Conservation (phyloP, 805 yeast genomes). For the Saccharomycopsis sp. region DNA sequence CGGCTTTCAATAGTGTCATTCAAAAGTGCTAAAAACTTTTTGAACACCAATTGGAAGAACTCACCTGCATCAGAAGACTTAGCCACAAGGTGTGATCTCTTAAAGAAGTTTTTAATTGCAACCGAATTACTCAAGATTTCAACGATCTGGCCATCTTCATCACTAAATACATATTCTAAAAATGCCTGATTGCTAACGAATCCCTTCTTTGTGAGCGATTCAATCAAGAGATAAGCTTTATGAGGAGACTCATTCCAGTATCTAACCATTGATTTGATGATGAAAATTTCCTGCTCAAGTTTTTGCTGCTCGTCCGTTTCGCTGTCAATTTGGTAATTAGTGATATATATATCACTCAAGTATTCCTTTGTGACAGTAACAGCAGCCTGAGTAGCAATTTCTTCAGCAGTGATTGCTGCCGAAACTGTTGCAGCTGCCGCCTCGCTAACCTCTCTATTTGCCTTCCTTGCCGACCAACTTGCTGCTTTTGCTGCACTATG, state of each 20-base stretch:
- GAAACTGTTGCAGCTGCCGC: conserved; percentile 4
- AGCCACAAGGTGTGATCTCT: neutral
- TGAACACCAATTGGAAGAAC: conserved; percentile 7
- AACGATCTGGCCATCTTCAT: conserved; percentile 34
- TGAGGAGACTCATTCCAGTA: conserved; percentile 64
- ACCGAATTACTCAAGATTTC: conserved; percentile 30
- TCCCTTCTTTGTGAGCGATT: conserved; percentile 41
- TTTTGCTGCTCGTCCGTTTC: conserved; percentile 21
- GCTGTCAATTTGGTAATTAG: conserved; percentile 6
- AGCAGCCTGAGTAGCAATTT: conserved; percentile 7
- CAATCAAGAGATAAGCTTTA: conserved; percentile 54
- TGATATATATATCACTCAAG: neutral
- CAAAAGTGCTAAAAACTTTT: conserved; percentile 13
- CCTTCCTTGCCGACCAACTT: conserved; percentile 21
- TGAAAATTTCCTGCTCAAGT: conserved; percentile 29
- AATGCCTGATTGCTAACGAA: conserved; percentile 38
- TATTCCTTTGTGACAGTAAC: neutral
- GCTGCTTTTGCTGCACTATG: neutral
- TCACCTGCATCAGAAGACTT: neutral
- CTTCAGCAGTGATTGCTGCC: conserved; percentile 10
- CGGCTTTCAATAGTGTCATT: conserved; percentile 26
- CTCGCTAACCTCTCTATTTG: conserved; percentile 22
- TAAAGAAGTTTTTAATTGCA: conserved; percentile 6
- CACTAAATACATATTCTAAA: conserved; percentile 37
- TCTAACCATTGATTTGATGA: conserved; percentile 50